Evolutionary conservation across 2,329 filamentous ascomycete genomes (phyloP), one percentile per base, ranked within the genome.

Genomic region (Paramyrothecium roridum): DNA sequence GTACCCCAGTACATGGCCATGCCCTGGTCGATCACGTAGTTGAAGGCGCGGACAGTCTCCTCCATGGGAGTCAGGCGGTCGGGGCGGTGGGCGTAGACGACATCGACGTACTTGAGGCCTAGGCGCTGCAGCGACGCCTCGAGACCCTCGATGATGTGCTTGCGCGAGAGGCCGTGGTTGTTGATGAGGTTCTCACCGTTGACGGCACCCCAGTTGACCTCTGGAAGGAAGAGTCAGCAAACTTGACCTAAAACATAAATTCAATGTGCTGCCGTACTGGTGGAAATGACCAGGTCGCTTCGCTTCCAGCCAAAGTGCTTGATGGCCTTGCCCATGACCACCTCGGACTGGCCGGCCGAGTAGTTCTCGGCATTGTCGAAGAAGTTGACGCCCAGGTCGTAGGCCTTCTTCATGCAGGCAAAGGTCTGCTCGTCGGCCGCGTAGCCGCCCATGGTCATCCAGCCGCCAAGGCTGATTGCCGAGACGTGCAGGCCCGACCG

Each of bases 11-110:
- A 89, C 60, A 89, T 80, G 1, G 85, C 83, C 73, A 88, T 85
- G 55, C 88, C 87, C 8, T 79, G 78, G 64, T 86, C 78, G 65
- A 91, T 88, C 40, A 89, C 74, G 66, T 88, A 76, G 74, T 89
- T 89, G 76, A 90, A 90, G 20, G 82, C 86, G 54, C 86, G 80
- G 8, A 90, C 86, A 8, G 80, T 84, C 73, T 90, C 87, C 68
- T 89, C 85, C 76, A 90, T 88, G 0, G 87, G 87, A 0, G 85
- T 89, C 49, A 83, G 72, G 20, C 83, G 77, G 67, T 90, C 88
- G 0, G 86, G 85, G 8, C 87, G 80, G 69, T 90, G 87, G 2
- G 87, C 87, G 64, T 87, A 89, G 56, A 90, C 78, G 34, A 90
- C 73, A 64, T 90, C 87, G 49, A 90, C 86, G 59, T 87, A 87